Percentiles rank a stretch among this genome's conserved stretches.
Conservation (phyloP, 2,329 filamentous ascomycete species). For the Alternaria hordeiaustralica region DNA sequence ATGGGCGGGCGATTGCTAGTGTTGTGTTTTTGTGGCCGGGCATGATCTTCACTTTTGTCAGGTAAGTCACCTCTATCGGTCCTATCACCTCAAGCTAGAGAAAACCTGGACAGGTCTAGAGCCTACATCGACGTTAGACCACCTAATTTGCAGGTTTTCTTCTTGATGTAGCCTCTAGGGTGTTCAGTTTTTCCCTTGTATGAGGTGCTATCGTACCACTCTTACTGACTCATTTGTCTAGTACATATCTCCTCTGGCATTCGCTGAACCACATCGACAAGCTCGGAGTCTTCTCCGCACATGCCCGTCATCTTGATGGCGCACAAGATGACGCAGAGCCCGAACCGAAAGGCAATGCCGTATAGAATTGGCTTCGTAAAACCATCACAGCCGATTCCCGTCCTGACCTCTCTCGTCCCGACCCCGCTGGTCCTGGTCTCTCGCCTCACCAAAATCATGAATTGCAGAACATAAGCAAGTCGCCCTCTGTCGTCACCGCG, state of each 20-base stretch:
- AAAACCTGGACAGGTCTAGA: background rate
- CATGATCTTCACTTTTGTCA: slow-evolving; percentile 56
- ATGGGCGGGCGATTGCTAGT: slow-evolving; percentile 58
- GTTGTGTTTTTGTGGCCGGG: slow-evolving; percentile 63
- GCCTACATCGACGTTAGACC: background rate
- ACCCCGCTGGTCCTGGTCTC: no score
- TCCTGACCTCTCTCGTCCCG: background rate
- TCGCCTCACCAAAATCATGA: background rate
- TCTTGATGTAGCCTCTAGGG: background rate
- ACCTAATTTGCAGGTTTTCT: background rate
- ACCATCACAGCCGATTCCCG: background rate
- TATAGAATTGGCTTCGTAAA: background rate
- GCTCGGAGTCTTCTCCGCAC: slow-evolving; percentile 49
- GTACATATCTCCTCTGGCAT: slow-evolving; percentile 49
- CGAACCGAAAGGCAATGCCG: background rate
- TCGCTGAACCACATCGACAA: slow-evolving; percentile 49
- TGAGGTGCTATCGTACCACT: background rate
- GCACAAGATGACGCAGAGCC: background rate
- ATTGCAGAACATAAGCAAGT: background rate
- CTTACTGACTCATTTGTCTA: slow-evolving; percentile 14
- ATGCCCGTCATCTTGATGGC: slow-evolving; percentile 31
- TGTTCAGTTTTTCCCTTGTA: background rate
- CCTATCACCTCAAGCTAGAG: background rate
- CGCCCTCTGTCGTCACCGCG: background rate
- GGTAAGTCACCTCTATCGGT: slow-evolving; percentile 35